Percentiles rank a stretch among this genome's conserved stretches.
These are phyloP conservation scores for Boeremia lycopersici DNA, from an alignment of 2,329 filamentous ascomycete genomes.

Conservation along the genomic window DNA sequence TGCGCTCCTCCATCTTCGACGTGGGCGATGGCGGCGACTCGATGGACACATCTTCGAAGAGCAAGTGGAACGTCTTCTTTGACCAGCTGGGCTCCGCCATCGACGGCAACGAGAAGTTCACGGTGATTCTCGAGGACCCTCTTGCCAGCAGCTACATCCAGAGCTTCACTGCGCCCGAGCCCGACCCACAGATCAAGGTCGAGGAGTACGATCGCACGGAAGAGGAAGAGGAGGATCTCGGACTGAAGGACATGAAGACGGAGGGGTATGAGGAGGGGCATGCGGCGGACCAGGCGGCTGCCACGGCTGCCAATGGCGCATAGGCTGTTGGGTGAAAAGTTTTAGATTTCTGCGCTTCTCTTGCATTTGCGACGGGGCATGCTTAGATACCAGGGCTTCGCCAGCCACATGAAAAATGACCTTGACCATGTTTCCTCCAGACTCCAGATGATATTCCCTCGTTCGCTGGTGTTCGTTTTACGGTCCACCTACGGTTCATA, in stretches of 20 bases:
- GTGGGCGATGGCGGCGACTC: conserved; percentile 80
- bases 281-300: conserved; percentile 29
- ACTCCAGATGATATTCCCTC: neutral
- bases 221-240: conserved; percentile 92
- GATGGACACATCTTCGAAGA: conserved; percentile 67
- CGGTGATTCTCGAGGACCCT: conserved; percentile 82
- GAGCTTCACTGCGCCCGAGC: conserved; percentile 77
- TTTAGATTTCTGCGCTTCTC: conserved; percentile 24
- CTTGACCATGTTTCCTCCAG: neutral
- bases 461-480: no score
- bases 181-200: conserved; percentile 80
- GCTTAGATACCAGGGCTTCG: conserved; percentile 46
- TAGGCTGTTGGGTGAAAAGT: neutral
- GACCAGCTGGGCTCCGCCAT: conserved; percentile 76
- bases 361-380: conserved; percentile 35
- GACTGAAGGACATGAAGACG: conserved; percentile 88
- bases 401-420: conserved; percentile 33
- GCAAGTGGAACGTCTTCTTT: conserved; percentile 84
- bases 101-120: conserved; percentile 78
- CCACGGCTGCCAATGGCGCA: conserved; percentile 11
- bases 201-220: conserved; percentile 86
- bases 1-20: conserved; percentile 87
- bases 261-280: conserved; percentile 75
- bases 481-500: no score
- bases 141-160: conserved; percentile 94